Base-by-base conservation (phyloP, 345 rosid species). In the Pseudoturritis turrita region DNA sequence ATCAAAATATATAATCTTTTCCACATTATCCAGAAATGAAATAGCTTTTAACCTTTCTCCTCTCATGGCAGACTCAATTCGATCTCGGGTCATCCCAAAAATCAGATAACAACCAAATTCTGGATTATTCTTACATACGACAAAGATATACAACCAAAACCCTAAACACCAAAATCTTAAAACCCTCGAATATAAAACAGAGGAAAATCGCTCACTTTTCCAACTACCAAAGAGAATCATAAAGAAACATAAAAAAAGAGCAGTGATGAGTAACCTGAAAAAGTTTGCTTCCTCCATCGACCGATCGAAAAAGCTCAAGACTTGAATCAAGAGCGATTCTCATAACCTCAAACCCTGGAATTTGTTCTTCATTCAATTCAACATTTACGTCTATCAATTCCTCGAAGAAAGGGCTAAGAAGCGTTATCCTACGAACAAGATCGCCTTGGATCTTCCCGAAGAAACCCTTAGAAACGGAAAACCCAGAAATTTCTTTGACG, bases 321-420 rank as follows among this genome's bases (percentile, higher is more conserved):
- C 94, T 83, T 18, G 93, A 88, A 87, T 81, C 89, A 70, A 95
- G 74, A 74, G 86, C 86, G 65, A 47, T 37, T 19, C 59, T 68
- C 83, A 91, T 23, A 61, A 66, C 59, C 73, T 86, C 81, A 46
- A 95, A 85, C 43, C 93, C 89, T 45, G 56, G 35, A 74, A 82
- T 50, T 25, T 68, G 81, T n/a, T 87, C 89, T 11, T 83, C 67
- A 9, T 72, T 21, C 9, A 82, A 63, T 67, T 70, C 85, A 11
- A 74, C 78, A 22, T 68, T 29, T 6, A 77, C 44, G 52, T 88
- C 98, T 33, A 75, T 80, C 77, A 91, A 82, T 73, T 95, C 99
- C 86, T 91, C 96, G 53, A 95, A 89, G 86, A 91, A 80, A 78
- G 99, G 98, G 74, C 94, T 84, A 79, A 95, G 82, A 29, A 95